These are phyloP conservation scores for Colletotrichum sp. DNA, from an alignment of 2,329 filamentous ascomycete species.

Conservation along the genomic window DNA sequence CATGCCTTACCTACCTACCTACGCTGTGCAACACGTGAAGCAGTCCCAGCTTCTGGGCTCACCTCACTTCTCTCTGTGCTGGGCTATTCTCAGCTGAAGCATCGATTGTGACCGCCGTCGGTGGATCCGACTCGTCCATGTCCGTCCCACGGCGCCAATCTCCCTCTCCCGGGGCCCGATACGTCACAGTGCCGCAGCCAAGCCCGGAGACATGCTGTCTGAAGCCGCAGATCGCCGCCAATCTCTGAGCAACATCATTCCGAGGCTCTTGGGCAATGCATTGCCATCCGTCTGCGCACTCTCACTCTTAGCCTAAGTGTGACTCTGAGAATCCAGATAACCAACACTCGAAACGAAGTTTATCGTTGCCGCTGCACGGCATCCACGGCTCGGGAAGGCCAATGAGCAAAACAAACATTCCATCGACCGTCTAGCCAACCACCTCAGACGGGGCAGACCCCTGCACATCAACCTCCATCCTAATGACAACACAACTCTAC, in stretches of 20 bases:
- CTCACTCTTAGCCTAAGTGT: background rate
- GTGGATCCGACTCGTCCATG: slow-evolving; percentile 3
- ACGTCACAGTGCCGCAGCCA: slow-evolving; percentile 4
- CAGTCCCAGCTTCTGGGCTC: background rate
- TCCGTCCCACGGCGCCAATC: background rate
- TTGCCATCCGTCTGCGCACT: too few relatives aligned
- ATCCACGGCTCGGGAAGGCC: background rate
- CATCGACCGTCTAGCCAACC: background rate
- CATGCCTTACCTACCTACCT: background rate
- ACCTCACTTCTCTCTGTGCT: background rate
- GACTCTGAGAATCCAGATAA: background rate
- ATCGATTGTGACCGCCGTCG: background rate
- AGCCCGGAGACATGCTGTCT: background rate
- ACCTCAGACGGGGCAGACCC: background rate
- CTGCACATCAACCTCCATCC: background rate
- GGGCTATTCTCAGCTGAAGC: background rate
- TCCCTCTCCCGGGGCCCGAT: background rate
- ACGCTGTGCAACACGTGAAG: slow-evolving; percentile 5
- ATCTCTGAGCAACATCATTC: background rate
- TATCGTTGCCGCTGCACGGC: background rate
- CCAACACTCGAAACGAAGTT: background rate
- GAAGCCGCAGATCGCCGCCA: slow-evolving; percentile 1
- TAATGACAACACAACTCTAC: background rate
- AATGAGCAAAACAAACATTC: slow-evolving; percentile 4
- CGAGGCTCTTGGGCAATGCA: background rate